Conservation (phyloP, 1,139 yeast genomes). For the Candida pseudoviswanathii region DNA sequence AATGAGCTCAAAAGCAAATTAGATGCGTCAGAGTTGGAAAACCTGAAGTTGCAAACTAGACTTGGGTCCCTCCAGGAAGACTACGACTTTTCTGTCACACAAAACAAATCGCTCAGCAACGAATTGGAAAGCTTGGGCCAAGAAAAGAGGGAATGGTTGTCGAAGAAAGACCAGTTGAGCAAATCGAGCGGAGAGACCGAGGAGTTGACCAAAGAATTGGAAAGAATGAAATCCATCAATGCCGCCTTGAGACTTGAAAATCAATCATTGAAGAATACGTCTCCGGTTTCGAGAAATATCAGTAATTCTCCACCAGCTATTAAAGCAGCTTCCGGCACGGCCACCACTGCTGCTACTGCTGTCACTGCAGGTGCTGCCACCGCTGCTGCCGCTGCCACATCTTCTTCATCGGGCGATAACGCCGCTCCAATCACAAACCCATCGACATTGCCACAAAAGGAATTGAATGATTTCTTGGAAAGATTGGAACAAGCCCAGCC, state of each 20-base stretch:
- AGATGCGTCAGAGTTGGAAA: slow-evolving; percentile 16
- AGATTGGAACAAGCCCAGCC: slow-evolving; percentile 28
- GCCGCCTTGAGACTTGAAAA: slow-evolving; percentile 45
- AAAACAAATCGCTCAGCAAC: slow-evolving; percentile 26
- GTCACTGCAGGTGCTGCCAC: slow-evolving; percentile 8
- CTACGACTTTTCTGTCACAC: slow-evolving; percentile 23
- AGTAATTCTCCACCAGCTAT: slow-evolving; percentile 7
- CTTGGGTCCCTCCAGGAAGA: slow-evolving; percentile 25
- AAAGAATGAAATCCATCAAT: slow-evolving; percentile 29
- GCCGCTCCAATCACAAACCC: not conserved
- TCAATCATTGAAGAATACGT: slow-evolving; percentile 34
- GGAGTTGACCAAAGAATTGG: slow-evolving; percentile 25
- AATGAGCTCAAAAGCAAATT: slow-evolving; percentile 17
- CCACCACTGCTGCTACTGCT: slow-evolving; percentile 4
- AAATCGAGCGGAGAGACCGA: slow-evolving; percentile 13
- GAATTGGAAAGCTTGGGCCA: slow-evolving; percentile 24
- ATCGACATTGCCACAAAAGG: slow-evolving; percentile 15
- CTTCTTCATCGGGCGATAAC: too few species aligned
- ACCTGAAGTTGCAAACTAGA: slow-evolving; percentile 21
- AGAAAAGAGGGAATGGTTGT: slow-evolving; percentile 17
- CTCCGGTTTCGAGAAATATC: slow-evolving; percentile 9
- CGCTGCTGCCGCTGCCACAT: not conserved
- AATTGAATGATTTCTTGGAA: slow-evolving; percentile 30
- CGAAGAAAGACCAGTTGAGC: slow-evolving; percentile 12
- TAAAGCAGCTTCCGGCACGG: slow-evolving; percentile 9